Base-by-base conservation (phyloP, 78 protist species). In the Protostelium mycophagum region DNA sequence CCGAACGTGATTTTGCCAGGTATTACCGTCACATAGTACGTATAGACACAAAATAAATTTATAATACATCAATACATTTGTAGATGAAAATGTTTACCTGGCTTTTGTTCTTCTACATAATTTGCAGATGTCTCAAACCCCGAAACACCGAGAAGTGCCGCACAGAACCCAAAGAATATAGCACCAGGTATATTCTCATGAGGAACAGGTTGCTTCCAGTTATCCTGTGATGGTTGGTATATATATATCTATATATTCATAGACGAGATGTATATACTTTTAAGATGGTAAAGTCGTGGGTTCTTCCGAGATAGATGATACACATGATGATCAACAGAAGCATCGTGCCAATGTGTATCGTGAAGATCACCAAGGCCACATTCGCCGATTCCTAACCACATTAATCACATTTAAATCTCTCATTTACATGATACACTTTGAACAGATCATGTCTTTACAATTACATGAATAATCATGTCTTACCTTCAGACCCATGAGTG, bases 51-150 rank as follows among this genome's bases (percentile, higher is more conserved):
- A n/a, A n/a, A n/a, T n/a, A n/a, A n/a, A n/a, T n/a, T n/a, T n/a
- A n/a, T n/a, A n/a, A n/a, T n/a, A n/a, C n/a, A n/a, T n/a, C n/a
- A n/a, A n/a, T n/a, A n/a, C n/a, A n/a, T n/a, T n/a, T n/a, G n/a
- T n/a, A n/a, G n/a, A n/a, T n/a, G n/a, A 51, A 5, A 16, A 51
- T 5, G 73, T 5, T 25, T 16, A n/a, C 97, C 98, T 36, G 63
- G 90, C 85, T 87, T 88, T 89, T 97, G 97, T 85, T 95, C 96
- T 87, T 97, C 98, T 36, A 97, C 92, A 88, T 89, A 96, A 88
- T 97, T 97, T 23, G 97, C 95, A 5, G 97, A 93, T 0, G 96
- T 96, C 86, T 97, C 98, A 37, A 95, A 97, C 34, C 98, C 98
- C 1, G 96, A 90, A 16, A 97, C 96, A 28, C 98, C 98, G 38